These are phyloP conservation scores for Penicillium longicatenatum DNA, from an alignment of 495 filamentous ascomycete species.

Conservation along the genomic window DNA sequence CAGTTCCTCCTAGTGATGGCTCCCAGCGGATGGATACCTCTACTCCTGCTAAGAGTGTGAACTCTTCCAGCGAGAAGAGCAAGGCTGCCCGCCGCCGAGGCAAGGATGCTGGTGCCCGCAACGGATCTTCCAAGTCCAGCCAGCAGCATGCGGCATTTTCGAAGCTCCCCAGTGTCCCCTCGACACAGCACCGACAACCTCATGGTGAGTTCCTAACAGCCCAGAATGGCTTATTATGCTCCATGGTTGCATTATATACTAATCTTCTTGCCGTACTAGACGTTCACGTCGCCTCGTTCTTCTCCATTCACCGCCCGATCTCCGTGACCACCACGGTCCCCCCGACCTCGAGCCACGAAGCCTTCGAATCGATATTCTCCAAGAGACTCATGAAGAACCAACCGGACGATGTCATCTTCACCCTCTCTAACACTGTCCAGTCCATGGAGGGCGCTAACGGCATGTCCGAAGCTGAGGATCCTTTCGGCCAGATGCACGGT, in stretches of 20 bases:
- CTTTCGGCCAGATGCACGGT: slow-evolving; percentile 50
- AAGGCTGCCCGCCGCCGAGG: slow-evolving; percentile 40
- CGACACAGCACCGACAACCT: slow-evolving; percentile 74
- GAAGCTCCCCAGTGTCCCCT: slow-evolving; percentile 79
- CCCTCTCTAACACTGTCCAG: slow-evolving; percentile 70
- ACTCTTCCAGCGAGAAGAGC: slow-evolving; percentile 39
- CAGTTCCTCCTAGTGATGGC: slow-evolving; percentile 48
- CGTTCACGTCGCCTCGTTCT: slow-evolving; percentile 86
- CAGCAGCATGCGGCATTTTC: slow-evolving; percentile 46
- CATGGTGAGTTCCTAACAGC: slow-evolving; percentile 56
- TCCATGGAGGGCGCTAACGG: slow-evolving; percentile 63
- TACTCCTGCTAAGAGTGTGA: slow-evolving; percentile 44
- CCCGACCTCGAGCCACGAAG: slow-evolving; percentile 64
- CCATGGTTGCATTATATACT: not conserved
- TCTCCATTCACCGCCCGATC: slow-evolving; percentile 93
- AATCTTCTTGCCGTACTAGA: slow-evolving; percentile 50
- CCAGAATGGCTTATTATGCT: not conserved
- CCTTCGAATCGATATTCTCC: slow-evolving; percentile 79
- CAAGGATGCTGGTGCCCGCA: slow-evolving; percentile 40
- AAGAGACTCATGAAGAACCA: slow-evolving; percentile 53
- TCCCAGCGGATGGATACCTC: slow-evolving; percentile 43
- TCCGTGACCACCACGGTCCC: slow-evolving; percentile 82
- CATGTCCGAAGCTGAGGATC: slow-evolving; percentile 47
- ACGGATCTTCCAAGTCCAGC: slow-evolving; percentile 38
- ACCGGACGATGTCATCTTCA: slow-evolving; percentile 71